Percentiles rank a stretch among this genome's conserved stretches.
phyloP scores from a whole-genome alignment of 106 monocot genomes.

The Hemerocallis citrina region DNA sequence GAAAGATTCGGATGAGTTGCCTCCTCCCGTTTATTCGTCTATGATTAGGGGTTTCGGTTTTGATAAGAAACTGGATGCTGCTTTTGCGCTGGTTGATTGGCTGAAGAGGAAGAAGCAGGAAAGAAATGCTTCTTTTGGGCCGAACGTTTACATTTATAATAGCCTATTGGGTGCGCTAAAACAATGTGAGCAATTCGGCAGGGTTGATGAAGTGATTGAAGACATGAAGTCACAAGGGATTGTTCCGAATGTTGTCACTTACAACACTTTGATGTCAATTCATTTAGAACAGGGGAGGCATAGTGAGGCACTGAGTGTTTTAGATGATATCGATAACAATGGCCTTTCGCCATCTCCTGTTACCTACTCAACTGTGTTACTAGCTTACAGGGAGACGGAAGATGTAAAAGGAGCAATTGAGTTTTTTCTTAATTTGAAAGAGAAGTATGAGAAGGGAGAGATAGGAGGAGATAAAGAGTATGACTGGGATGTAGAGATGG shows the following conservation, averaged over 20 bases:
- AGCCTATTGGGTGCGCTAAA: conserved; percentile 74
- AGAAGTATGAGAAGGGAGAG: conserved; percentile 39
- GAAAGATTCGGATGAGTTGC: conserved; percentile 29
- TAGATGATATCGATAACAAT: conserved; percentile 35
- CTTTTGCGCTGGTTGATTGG: conserved; percentile 85
- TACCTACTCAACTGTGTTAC: conserved; percentile 62
- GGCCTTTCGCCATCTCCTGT: conserved; percentile 59
- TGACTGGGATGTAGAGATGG: conserved; percentile 58
- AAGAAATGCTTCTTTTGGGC: neutral
- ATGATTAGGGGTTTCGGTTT: conserved; percentile 70
- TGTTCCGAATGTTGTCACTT: conserved; percentile 67
- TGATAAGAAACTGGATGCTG: conserved; percentile 52
- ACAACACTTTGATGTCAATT: conserved; percentile 76
- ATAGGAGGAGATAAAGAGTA: conserved; percentile 19
- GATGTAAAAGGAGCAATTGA: conserved; percentile 59
- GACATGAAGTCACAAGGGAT: conserved; percentile 71
- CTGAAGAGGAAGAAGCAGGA: conserved; percentile 44
- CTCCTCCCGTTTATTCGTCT: conserved; percentile 62
- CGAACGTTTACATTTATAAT: conserved; percentile 72
- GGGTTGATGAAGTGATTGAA: conserved; percentile 39
- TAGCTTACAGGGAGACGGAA: conserved; percentile 55
- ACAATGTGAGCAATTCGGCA: conserved; percentile 27
- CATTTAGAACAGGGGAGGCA: conserved; percentile 52
- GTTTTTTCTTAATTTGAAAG: conserved; percentile 39
- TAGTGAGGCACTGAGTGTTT: conserved; percentile 34